Base-by-base conservation (phyloP, 108 stramenopile species). In the Skeletonema grethae region DNA sequence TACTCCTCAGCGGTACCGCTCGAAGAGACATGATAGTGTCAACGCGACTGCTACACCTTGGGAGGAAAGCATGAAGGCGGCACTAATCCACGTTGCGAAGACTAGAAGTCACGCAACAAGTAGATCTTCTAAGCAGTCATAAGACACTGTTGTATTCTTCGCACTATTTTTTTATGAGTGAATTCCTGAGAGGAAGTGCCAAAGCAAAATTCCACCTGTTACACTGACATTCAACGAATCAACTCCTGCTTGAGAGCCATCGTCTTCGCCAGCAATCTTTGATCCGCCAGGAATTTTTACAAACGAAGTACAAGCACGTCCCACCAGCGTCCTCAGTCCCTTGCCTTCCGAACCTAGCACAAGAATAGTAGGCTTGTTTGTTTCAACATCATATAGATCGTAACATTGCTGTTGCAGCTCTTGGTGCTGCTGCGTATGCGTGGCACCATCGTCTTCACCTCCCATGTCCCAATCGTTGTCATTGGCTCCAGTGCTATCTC, bases 191-290 rank as follows among this genome's bases (percentile, higher is more conserved):
- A 48, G 46, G 46, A 97, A 82, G 67, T 95, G 92, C 87, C 93
- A 92, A 31, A 98, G 77, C 22, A 98, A 59, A 25, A 98, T 97
- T 3, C 96, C 98, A 8, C 96, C 97, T 20, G 95, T 94, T 2
- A 98, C 98, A 73, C 96, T 95, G 45, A 98, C 98, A 82, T 98
- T 98, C 57, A 98, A 72, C 2, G 97, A 97, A 75, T 98, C 98
- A 1, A 98, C 97, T 18, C 86, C 92, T 9, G 76, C 82, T 32
- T 65, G 59, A 41, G 62, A 59, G 48, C 76, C 85, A 16, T 72
- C 85, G 45, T 61, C 67, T 13, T 63, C 75, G 22, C 59, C 67
- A 60, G 66, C 56, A 50, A 62, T 30, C 53, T 67, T 63, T 18
- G 63, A 70, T 20, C 55, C 38, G 10, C 89, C 84, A 20, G 91